Percentiles rank a stretch among this genome's conserved stretches.
phyloP scores from a whole-genome alignment of 2,329 filamentous ascomycete genomes.

The Talaromyces sp. region DNA sequence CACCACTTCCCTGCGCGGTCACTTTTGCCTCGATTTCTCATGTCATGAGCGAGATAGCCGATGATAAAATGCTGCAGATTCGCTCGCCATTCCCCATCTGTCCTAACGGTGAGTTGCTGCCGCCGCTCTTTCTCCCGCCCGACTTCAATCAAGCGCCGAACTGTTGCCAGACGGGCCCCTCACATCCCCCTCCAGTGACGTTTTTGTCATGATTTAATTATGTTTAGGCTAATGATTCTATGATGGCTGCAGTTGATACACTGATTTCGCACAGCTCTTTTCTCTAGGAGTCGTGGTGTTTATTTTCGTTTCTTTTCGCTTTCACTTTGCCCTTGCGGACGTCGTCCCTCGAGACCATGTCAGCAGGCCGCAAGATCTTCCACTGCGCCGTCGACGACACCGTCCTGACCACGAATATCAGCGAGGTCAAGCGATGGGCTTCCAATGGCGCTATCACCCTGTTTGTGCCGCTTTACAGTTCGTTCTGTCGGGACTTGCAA shows the following conservation, averaged over 20 bases:
- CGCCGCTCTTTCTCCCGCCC: not conserved
- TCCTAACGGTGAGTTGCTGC: slow-evolving; percentile 23
- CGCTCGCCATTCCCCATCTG: slow-evolving; percentile 16
- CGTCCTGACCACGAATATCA: slow-evolving; percentile 46
- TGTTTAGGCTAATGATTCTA: not conserved
- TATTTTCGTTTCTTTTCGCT: not conserved
- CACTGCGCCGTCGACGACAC: slow-evolving; percentile 50
- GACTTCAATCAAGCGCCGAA: not conserved
- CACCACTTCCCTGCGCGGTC: slow-evolving; percentile 8
- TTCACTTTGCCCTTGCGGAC: not conserved
- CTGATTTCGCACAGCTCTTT: slow-evolving; percentile 4
- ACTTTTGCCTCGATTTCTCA: slow-evolving; percentile 12
- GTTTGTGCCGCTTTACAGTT: slow-evolving; percentile 49
- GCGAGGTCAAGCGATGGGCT: slow-evolving; percentile 49
- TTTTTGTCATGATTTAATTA: not conserved
- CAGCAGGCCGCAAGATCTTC: slow-evolving; percentile 40
- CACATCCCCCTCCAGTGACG: slow-evolving; percentile 8
- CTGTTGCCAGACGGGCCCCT: slow-evolving; percentile 18
- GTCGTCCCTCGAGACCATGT: slow-evolving; percentile 22
- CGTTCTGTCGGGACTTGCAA: slow-evolving; percentile 11
- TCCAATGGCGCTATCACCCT: slow-evolving; percentile 44
- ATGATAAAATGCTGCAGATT: slow-evolving; percentile 28
- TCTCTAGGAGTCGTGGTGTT: slow-evolving; percentile 6
- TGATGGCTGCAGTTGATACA: slow-evolving; percentile 3
- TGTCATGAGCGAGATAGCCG: slow-evolving; percentile 11